Percentiles rank a stretch among this genome's conserved stretches.
These are phyloP conservation scores for Nicotiana attenuata DNA, from an alignment of 257 asterid species.

Conservation along the genomic window DNA sequence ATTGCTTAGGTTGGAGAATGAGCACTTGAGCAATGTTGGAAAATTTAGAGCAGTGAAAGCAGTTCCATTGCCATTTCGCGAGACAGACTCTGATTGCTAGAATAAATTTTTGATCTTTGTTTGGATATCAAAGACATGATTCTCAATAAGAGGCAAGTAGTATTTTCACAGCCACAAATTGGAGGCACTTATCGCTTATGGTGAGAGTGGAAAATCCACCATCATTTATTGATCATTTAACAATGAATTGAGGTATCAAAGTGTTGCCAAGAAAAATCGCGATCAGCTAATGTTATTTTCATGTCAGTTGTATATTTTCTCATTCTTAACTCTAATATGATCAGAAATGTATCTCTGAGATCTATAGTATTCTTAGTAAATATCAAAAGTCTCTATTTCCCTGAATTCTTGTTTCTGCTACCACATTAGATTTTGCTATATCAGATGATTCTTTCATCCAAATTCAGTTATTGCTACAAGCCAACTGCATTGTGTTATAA, in stretches of 20 bases:
- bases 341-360: conserved; percentile 1
- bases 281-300: conserved; percentile 9
- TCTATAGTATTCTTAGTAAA: conserved; percentile 13
- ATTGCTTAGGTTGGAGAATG: conserved; percentile 72
- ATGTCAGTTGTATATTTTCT: conserved; percentile 8
- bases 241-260: neutral
- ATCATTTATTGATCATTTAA: neutral
- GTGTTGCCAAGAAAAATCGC: conserved; percentile 12
- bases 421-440: neutral
- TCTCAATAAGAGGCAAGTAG: conserved; percentile 6
- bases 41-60: conserved; percentile 84
- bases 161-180: conserved; percentile 2
- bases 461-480: neutral
- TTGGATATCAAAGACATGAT: neutral
- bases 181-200: neutral
- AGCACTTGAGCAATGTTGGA: conserved; percentile 87
- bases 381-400: neutral
- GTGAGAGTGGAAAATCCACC: neutral
- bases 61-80: conserved; percentile 87
- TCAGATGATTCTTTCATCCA: neutral
- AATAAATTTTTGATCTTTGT: neutral
- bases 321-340: conserved; percentile 9
- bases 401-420: neutral
- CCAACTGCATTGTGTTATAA: neutral
- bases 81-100: conserved; percentile 60